Conservation (phyloP, 345 rosid species). For the Nasturtium officinale region DNA sequence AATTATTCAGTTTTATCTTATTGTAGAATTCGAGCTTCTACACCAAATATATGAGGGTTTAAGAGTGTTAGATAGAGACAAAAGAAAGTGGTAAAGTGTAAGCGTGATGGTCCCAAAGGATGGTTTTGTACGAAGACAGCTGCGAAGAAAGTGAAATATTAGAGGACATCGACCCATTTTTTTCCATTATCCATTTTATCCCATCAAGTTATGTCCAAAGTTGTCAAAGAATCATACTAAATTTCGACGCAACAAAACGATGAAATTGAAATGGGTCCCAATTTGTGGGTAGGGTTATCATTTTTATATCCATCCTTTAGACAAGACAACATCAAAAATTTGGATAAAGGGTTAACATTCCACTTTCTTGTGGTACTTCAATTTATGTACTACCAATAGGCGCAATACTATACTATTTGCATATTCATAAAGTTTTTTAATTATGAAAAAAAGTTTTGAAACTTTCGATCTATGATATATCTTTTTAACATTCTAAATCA, state of each 20-base stretch:
- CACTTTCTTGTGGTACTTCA: slow-evolving; percentile 1
- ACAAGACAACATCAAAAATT: slow-evolving; percentile 18
- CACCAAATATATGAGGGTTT: not conserved
- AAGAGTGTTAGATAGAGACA: slow-evolving; percentile 12
- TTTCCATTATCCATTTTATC: slow-evolving; percentile 23
- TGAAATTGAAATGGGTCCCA: slow-evolving; percentile 25
- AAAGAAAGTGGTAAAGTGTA: slow-evolving; percentile 26
- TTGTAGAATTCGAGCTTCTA: too few species aligned
- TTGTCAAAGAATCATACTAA: slow-evolving; percentile 30
- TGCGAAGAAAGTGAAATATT: slow-evolving; percentile 26
- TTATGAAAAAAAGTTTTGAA: not conserved
- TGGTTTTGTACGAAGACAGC: slow-evolving; percentile 25
- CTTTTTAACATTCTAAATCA: not conserved
- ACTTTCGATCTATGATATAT: not conserved
- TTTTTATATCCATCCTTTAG: slow-evolving; percentile 11
- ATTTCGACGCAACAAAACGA: slow-evolving; percentile 28
- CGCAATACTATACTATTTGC: not conserved
- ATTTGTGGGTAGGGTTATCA: slow-evolving; percentile 18
- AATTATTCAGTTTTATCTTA: not conserved
- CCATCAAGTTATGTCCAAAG: slow-evolving; percentile 26
- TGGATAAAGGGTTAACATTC: slow-evolving; percentile 8
- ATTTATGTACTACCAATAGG: slow-evolving; percentile 3
- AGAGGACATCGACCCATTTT: slow-evolving; percentile 17
- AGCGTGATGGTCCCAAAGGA: slow-evolving; percentile 38
- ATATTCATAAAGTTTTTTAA: not conserved